Conservation (phyloP, 2,329 filamentous ascomycete genomes). For the Sclerotinia spermophila region DNA sequence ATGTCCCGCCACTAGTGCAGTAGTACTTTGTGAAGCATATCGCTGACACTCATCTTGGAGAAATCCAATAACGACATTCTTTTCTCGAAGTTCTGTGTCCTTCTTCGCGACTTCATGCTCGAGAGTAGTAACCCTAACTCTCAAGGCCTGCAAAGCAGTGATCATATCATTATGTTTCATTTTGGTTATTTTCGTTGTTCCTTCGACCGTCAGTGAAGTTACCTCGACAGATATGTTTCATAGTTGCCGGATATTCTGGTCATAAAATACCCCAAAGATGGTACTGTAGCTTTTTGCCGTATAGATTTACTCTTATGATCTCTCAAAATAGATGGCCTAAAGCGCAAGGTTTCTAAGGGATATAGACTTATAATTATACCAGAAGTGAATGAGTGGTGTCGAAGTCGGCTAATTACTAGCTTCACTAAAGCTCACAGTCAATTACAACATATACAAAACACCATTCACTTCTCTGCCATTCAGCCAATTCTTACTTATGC, state of each 20-base stretch:
- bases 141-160: not conserved
- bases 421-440: not conserved
- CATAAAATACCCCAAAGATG: not conserved
- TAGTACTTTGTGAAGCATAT: not conserved
- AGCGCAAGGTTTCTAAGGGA: not conserved
- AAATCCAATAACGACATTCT: not conserved
- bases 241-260: too few relatives aligned
- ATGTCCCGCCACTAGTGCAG: not conserved
- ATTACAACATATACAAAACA: not conserved
- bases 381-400: not conserved
- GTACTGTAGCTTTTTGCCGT: not conserved
- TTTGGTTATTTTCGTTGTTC: not conserved
- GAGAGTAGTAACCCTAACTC: not conserved
- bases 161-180: not conserved
- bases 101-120: not conserved
- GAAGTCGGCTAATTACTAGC: not conserved
- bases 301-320: not conserved
- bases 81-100: not conserved
- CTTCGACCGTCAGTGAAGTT: not conserved
- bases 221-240: not conserved
- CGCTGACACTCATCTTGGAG: not conserved
- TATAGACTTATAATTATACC: not conserved
- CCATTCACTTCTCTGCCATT: not conserved
- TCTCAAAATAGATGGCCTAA: not conserved
- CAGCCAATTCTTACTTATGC: not conserved